Evolutionary conservation across 1,284 basidiomycete species (phyloP).

Genomic region (Cryptococcus sp.): DNA sequence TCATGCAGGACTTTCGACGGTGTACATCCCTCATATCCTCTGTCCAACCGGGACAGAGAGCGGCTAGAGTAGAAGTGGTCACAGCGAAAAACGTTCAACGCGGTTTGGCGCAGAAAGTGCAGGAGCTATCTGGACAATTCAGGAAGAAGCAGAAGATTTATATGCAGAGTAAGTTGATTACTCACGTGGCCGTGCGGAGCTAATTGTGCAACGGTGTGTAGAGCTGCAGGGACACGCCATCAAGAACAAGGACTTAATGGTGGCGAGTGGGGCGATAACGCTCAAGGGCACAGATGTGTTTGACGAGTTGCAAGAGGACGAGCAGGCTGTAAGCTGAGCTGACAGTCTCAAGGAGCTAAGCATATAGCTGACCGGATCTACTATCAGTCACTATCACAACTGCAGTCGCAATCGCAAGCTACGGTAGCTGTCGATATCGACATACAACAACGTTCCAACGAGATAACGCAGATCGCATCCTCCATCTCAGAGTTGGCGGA

Average conservation of each 20-base stretch:
- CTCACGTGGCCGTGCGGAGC: neutral
- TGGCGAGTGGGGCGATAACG: constrained; percentile 75
- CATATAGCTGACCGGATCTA: constrained; percentile 3
- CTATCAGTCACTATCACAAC: constrained; percentile 41
- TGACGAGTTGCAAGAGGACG: constrained; percentile 79
- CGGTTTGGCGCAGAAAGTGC: constrained; percentile 89
- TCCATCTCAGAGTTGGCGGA: constrained; percentile 90
- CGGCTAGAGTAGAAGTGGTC: constrained; percentile 60
- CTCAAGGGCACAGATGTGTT: constrained; percentile 75
- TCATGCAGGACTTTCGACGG: constrained; percentile 73
- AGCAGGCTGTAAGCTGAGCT: constrained; percentile 65
- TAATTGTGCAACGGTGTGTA: constrained; percentile 43
- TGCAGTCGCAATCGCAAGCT: constrained; percentile 53
- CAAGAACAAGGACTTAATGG: constrained; percentile 86
- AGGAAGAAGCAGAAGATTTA: constrained; percentile 97
- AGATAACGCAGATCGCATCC: constrained; percentile 87
- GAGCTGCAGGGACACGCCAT: constrained; percentile 91
- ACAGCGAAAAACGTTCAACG: constrained; percentile 96
- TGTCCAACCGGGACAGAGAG: constrained; percentile 52
- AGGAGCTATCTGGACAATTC: constrained; percentile 89
- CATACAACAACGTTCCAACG: constrained; percentile 68
- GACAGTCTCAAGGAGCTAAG: constrained; percentile 13
- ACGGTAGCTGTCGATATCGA: constrained; percentile 55
- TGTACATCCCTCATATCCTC: constrained; percentile 72
- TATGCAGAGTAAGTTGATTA: constrained; percentile 79